These are phyloP conservation scores for Solanum chiquidenum DNA, from an alignment of 257 asterid genomes.

Conservation along the genomic window DNA sequence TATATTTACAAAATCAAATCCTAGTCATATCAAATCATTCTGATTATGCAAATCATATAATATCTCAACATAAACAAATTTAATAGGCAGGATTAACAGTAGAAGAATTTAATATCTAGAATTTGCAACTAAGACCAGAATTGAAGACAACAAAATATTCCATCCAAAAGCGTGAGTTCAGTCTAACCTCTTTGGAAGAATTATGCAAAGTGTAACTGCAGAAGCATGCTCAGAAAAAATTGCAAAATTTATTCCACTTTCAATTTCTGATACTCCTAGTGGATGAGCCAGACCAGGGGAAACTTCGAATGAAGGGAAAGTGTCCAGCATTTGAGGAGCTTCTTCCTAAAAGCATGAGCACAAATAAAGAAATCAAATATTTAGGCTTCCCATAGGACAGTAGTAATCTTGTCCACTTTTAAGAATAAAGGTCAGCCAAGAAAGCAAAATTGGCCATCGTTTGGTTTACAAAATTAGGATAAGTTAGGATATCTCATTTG, in stretches of 20 bases:
- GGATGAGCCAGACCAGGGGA: slow-evolving; percentile 82
- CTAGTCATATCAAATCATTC: background rate
- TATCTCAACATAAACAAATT: background rate
- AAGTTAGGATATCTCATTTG: background rate
- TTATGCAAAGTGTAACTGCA: slow-evolving; percentile 66
- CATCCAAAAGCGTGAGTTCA: background rate
- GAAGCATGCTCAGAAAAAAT: slow-evolving; percentile 87
- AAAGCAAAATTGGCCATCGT: background rate
- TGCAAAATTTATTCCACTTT: slow-evolving; percentile 78
- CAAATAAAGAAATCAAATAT: background rate
- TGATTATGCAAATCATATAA: background rate
- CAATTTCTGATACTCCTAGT: slow-evolving; percentile 74
- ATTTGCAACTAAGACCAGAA: background rate
- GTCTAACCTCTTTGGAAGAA: slow-evolving; percentile 57
- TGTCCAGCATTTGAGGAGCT: slow-evolving; percentile 29
- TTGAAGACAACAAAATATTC: background rate
- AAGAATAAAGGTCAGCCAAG: background rate
- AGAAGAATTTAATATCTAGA: background rate
- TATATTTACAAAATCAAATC: background rate
- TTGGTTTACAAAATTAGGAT: background rate
- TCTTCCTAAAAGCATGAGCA: slow-evolving; percentile 41
- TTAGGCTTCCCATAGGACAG: background rate
- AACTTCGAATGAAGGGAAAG: slow-evolving; percentile 25
- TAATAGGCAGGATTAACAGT: background rate
- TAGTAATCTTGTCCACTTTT: background rate